A percentile compares a stretch with the other conserved stretches of the same genome.
phyloP scores from a whole-genome alignment of 495 filamentous ascomycete genomes.

The Penicillium lividum region DNA sequence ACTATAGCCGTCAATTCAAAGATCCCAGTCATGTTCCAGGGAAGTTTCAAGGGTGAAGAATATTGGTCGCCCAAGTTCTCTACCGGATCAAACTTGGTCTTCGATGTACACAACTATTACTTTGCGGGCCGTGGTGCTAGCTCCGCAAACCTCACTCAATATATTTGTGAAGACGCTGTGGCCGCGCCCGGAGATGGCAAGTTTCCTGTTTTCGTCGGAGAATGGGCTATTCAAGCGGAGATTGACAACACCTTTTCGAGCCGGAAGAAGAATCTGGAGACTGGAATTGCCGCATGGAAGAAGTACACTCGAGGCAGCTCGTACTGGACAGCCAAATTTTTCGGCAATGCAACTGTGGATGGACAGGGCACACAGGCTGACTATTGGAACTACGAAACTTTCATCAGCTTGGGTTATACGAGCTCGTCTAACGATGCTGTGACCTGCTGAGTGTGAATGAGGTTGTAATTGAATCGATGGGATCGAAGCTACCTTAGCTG shows the following conservation, averaged over 20 bases:
- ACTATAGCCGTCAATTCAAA: slow-evolving; percentile 25
- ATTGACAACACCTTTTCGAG: slow-evolving; percentile 24
- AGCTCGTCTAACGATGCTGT: no score
- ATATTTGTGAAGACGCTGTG: slow-evolving; percentile 15
- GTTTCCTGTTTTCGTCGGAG: slow-evolving; percentile 35
- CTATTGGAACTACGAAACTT: slow-evolving; percentile 29
- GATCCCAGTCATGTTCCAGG: slow-evolving; percentile 35
- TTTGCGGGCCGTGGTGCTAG: slow-evolving; percentile 25
- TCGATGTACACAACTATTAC: slow-evolving; percentile 36
- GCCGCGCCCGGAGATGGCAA: slow-evolving; percentile 21
- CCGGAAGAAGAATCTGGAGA: slow-evolving; percentile 23
- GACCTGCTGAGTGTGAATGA: no score
- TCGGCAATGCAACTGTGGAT: slow-evolving; percentile 21
- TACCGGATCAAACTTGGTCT: slow-evolving; percentile 26
- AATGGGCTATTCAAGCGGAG: slow-evolving; percentile 32
- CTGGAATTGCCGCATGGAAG: slow-evolving; percentile 22
- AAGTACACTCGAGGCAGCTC: slow-evolving; percentile 26
- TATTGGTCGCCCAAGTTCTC: slow-evolving; percentile 29
- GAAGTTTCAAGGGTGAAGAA: slow-evolving; percentile 28
- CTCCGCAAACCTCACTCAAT: slow-evolving; percentile 21
- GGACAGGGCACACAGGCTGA: slow-evolving; percentile 25
- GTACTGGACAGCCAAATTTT: slow-evolving; percentile 31
- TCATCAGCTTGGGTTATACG: slow-evolving; percentile 1
- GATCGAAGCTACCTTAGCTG: no score
- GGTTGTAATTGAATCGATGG: no score